Conservation (phyloP, 2,329 filamentous ascomycete genomes). For the Hypoxylon sp. region DNA sequence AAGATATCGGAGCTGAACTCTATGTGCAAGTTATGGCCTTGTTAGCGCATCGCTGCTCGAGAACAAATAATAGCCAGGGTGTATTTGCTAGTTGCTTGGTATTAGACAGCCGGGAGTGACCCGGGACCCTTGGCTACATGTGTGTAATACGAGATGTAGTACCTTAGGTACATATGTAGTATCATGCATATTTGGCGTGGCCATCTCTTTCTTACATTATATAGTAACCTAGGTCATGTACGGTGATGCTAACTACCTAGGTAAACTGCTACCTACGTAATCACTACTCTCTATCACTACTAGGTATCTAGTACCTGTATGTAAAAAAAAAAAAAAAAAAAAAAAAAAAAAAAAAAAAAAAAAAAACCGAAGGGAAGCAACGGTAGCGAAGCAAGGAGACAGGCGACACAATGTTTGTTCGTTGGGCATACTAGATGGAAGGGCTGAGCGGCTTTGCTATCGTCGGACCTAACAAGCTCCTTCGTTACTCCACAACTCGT, state of each 20-base stretch:
- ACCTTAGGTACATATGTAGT: no score
- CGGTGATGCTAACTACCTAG: slow-evolving; percentile 1
- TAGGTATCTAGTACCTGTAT: not conserved
- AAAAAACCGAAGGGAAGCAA: not conserved
- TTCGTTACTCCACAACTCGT: slow-evolving; percentile 1
- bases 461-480: not conserved
- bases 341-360: no score
- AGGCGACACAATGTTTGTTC: not conserved
- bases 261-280: slow-evolving; percentile 15
- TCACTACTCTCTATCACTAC: slow-evolving; percentile 6
- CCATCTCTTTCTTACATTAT: slow-evolving; percentile 13
- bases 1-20: slow-evolving; percentile 9
- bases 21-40: no score
- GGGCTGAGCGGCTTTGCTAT: slow-evolving; percentile 12
- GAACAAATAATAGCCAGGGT: no score
- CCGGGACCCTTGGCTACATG: slow-evolving; percentile 10
- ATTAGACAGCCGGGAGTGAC: slow-evolving; percentile 1
- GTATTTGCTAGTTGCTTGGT: slow-evolving; percentile 6
- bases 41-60: no score
- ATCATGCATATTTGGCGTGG: slow-evolving; percentile 3
- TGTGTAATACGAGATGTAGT: slow-evolving; percentile 6
- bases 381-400: not conserved
- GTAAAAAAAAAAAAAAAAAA: no score
- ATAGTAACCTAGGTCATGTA: no score
- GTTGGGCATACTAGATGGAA: slow-evolving; percentile 17